phyloP scores from a whole-genome alignment of 2,329 filamentous ascomycete species.

The Trichophyton schoenleinii region DNA sequence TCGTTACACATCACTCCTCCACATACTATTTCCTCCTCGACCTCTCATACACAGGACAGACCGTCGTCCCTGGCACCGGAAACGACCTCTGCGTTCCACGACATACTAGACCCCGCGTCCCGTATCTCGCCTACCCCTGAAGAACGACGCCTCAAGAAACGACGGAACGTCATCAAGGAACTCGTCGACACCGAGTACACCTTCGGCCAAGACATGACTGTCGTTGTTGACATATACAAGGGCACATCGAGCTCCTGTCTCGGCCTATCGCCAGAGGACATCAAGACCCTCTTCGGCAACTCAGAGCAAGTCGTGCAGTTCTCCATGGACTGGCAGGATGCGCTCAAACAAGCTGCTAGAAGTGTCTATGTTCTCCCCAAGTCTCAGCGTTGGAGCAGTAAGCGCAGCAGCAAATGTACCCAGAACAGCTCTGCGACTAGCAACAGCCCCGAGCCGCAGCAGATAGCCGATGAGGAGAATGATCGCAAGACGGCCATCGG shows the following conservation, averaged over 20 bases:
- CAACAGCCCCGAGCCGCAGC: constrained; percentile 19
- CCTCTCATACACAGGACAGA: constrained; percentile 1
- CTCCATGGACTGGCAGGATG: constrained; percentile 63
- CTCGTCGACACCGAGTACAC: constrained; percentile 83
- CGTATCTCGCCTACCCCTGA: constrained; percentile 26
- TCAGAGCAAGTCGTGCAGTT: constrained; percentile 83
- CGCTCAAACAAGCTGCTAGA: constrained; percentile 68
- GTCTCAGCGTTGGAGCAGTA: constrained; percentile 41
- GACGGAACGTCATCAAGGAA: constrained; percentile 78
- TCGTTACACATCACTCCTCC: constrained; percentile 24
- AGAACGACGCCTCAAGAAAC: constrained; percentile 55
- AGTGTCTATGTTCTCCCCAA: constrained; percentile 61
- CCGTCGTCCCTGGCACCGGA: background rate
- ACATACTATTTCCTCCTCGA: constrained; percentile 25
- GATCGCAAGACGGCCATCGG: constrained; percentile 49
- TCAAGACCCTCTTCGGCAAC: constrained; percentile 85
- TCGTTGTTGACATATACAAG: constrained; percentile 95
- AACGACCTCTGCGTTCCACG: constrained; percentile 10
- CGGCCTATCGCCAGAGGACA: constrained; percentile 67
- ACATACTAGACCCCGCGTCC: constrained; percentile 11
- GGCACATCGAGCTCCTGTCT: constrained; percentile 74
- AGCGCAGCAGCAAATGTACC: constrained; percentile 37
- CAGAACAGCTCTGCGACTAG: constrained; percentile 15
- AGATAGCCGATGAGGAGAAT: constrained; percentile 40
- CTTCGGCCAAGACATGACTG: constrained; percentile 91